Conservation (phyloP, 257 asterid species). For the Solanum microdontum region DNA sequence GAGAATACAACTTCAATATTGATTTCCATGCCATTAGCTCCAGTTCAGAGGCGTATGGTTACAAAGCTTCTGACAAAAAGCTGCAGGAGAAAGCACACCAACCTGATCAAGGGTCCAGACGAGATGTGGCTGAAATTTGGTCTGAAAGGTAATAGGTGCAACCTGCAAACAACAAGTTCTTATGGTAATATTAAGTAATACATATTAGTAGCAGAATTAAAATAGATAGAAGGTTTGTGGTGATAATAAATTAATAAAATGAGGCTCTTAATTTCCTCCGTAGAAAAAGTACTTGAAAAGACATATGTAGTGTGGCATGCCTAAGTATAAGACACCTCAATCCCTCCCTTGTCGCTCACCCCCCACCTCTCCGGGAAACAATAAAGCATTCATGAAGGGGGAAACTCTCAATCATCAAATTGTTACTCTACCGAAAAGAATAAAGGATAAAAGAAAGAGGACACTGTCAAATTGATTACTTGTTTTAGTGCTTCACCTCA, state of each 20-base stretch:
- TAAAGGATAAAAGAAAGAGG: background rate
- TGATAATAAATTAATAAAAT: background rate
- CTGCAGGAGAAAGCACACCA: constrained; percentile 1
- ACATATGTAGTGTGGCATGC: background rate
- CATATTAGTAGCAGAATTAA: background rate
- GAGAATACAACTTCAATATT: background rate
- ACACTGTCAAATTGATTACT: background rate
- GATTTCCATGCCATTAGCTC: background rate
- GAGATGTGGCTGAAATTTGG: constrained; percentile 72
- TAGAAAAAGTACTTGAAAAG: background rate
- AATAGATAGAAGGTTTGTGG: background rate
- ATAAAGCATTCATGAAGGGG: too few relatives aligned
- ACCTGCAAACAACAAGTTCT: constrained; percentile 39
- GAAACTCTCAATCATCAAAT: background rate
- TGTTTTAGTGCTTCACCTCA: background rate
- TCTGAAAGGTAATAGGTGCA: constrained; percentile 66
- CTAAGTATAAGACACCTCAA: background rate
- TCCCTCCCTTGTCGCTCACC: background rate
- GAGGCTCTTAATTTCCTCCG: background rate
- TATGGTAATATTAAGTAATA: background rate
- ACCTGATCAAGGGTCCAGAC: constrained; percentile 95
- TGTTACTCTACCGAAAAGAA: background rate
- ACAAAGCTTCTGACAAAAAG: background rate
- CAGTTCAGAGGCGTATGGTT: background rate
- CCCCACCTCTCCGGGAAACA: background rate